phyloP scores from a whole-genome alignment of 179 eudicot genomes.

The Nepenthes alata region DNA sequence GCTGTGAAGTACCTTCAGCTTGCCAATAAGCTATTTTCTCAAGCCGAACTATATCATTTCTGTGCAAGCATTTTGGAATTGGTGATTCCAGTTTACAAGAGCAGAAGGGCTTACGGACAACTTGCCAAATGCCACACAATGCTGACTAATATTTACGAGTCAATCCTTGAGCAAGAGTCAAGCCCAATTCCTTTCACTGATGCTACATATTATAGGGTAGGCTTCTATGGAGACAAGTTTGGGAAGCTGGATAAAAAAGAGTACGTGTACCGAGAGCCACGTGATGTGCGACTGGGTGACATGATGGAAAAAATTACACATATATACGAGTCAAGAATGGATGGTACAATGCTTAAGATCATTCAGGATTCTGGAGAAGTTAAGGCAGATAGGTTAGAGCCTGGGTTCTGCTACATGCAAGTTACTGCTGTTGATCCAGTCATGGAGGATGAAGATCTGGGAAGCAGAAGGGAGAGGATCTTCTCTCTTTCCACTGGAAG shows the following conservation, averaged over 20 bases:
- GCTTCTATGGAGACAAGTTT: constrained; percentile 88
- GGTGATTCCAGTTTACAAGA: constrained; percentile 90
- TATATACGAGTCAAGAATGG: constrained; percentile 88
- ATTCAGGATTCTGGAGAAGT: constrained; percentile 99
- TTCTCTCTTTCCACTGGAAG: constrained; percentile 93
- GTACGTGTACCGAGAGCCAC: constrained; percentile 93
- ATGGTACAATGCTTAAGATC: constrained; percentile 62
- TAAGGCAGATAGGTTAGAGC: constrained; percentile 82
- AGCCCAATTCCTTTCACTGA: constrained; percentile 97
- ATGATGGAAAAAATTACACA: constrained; percentile 99
- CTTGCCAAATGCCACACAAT: constrained; percentile 92
- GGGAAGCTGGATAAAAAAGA: constrained; percentile 82
- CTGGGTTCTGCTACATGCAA: constrained; percentile 87
- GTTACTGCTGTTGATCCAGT: constrained; percentile 99
- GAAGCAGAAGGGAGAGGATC: constrained; percentile 96
- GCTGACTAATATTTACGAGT: constrained; percentile 88
- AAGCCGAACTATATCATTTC: constrained; percentile 89
- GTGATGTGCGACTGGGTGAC: constrained; percentile 97
- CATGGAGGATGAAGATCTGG: constrained; percentile 98
- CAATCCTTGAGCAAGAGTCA: constrained; percentile 95
- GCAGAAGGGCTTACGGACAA: constrained; percentile 92
- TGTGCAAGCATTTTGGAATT: constrained; percentile 95
- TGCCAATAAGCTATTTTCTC: constrained; percentile 95
- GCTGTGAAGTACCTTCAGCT: constrained; percentile 96
- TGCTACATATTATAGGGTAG: constrained; percentile 95